Evolutionary conservation across 139 green algal species (phyloP), one percentile per base, ranked within the genome.

Genomic region (Ostreobium quekettii): DNA sequence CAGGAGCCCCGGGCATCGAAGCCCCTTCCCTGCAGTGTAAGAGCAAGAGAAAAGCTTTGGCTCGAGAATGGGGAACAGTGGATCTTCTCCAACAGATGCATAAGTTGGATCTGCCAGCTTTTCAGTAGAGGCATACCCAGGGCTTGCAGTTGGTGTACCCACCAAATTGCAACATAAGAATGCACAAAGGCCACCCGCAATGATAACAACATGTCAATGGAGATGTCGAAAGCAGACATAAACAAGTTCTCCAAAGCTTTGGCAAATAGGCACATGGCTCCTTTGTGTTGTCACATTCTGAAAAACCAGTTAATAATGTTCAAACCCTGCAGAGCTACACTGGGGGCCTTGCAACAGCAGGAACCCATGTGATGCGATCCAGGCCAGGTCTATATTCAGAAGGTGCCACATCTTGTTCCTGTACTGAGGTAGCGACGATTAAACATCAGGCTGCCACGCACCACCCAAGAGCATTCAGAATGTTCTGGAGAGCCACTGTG

Each of bases 351-450:
- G 19, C 26, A 19, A 8, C 46, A 53, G 22, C 46, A 53, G 46
- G 15, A 28, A 62, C 33, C 49, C 49, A 62, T 15, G 15, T 26
- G 19, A 36, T 62, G 49, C 6, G 19, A 8, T 62, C 33, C 7
- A 26, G 49, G 49, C 49, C 19, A 8, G 7, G 49, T 31, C 49
- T 36, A 36, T 8, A 62, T 28, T n/a, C 11, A 62, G 7, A 33
- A 19, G 7, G 15, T 31, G 49, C 26, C 8, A n/a, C 19, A 26
- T 7, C 7, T 28, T 62, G 7, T n/a, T 7, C 26, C 26, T 8
- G 7, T 53, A 53, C 22, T 26, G 19, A 53, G 15, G 46, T 22
- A 53, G 11, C 11, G 49, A 8, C 37, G 5, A 75, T 73, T 72
- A 53, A 11, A 11, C 46, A 53, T 15, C 46, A 53, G 46, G 46